These are phyloP conservation scores for Paracoccidioides lutzii DNA, from an alignment of 2,329 filamentous ascomycete species.

Conservation along the genomic window DNA sequence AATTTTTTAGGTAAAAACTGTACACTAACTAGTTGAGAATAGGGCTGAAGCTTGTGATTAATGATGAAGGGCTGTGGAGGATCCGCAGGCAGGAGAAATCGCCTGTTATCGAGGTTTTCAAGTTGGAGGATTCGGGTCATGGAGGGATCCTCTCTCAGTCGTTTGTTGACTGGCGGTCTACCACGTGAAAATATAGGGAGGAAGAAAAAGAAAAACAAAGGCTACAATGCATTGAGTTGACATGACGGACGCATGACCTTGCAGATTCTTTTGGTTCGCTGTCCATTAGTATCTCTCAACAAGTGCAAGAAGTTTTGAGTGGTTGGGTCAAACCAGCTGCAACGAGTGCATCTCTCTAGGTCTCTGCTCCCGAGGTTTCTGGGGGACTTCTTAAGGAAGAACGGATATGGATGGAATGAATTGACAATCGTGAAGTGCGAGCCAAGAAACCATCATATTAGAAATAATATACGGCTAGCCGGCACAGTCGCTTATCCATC, in stretches of 20 bases:
- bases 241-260: not conserved
- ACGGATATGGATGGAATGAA: no score
- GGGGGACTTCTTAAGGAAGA: no score
- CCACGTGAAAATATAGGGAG: conserved; percentile 6
- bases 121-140: conserved; percentile 59
- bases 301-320: not conserved
- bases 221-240: not conserved
- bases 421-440: no score
- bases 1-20: not conserved
- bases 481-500: no score
- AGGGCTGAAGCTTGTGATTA: conserved; percentile 52
- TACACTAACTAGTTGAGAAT: not conserved
- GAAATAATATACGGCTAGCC: no score
- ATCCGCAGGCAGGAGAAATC: conserved; percentile 55
- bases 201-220: not conserved
- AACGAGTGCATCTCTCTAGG: not conserved
- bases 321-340: not conserved
- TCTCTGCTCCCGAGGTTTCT: no score
- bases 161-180: conserved; percentile 58
- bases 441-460: no score
- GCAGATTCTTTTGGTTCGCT: not conserved
- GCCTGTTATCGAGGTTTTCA: conserved; percentile 58
- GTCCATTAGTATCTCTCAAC: not conserved
- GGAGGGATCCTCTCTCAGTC: conserved; percentile 63
- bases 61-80: conserved; percentile 63